These are phyloP conservation scores for Tetrapisispora nanseiensis DNA, from an alignment of 805 yeast species.

Conservation along the genomic window DNA sequence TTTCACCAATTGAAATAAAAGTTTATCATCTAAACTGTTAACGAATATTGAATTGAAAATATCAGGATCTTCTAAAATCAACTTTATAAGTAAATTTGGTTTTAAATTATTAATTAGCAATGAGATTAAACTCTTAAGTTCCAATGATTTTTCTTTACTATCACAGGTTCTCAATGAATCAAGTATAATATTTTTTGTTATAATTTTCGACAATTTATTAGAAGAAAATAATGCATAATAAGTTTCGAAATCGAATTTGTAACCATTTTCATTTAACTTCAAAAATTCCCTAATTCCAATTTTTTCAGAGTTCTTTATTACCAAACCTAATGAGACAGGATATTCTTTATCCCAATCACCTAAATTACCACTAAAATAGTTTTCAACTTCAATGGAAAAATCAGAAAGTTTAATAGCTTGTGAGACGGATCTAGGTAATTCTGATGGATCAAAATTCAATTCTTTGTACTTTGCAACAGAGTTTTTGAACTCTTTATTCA, in stretches of 20 bases:
- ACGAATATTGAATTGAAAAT: conserved; percentile 11
- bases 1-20: conserved; percentile 17
- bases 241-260: conserved; percentile 27
- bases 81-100: not conserved
- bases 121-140: conserved; percentile 13
- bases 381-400: conserved; percentile 16
- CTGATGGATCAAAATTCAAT: conserved; percentile 20
- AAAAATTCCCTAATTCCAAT: conserved; percentile 22
- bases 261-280: conserved; percentile 18
- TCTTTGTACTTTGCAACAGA: conserved; percentile 17
- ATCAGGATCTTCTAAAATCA: not conserved
- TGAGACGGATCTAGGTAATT: conserved; percentile 17
- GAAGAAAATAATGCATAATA: conserved; percentile 17
- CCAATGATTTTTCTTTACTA: conserved; percentile 3
- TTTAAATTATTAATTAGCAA: conserved; percentile 8
- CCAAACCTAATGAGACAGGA: conserved; percentile 22
- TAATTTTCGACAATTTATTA: not conserved
- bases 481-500: conserved; percentile 22
- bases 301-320: conserved; percentile 18
- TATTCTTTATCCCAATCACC: conserved; percentile 30
- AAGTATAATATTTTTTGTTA: conserved; percentile 5
- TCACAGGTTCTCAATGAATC: conserved; percentile 13
- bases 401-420: conserved; percentile 23
- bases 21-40: conserved; percentile 17
- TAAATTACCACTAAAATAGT: conserved; percentile 19